Conservation (phyloP, 1,139 yeast genomes). For the Pichia sp. region DNA sequence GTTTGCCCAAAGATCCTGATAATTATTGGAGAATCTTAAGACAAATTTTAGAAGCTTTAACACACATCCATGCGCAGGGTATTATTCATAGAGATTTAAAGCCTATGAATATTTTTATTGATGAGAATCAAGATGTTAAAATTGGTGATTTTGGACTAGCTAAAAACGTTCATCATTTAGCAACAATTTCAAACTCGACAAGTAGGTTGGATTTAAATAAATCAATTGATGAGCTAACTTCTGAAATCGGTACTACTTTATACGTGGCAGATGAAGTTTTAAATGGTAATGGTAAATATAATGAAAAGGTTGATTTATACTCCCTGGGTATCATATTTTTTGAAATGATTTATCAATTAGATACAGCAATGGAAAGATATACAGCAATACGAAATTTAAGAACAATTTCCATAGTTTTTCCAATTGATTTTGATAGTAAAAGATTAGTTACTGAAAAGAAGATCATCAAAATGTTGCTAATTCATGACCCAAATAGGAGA, state of each 20-base stretch:
- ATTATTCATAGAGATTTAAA: constrained; percentile 93
- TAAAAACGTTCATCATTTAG: constrained; percentile 57
- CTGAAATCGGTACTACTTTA: constrained; percentile 87
- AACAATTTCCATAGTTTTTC: constrained; percentile 53
- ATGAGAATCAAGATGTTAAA: constrained; percentile 78
- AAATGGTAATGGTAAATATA: constrained; percentile 60
- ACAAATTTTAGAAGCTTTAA: constrained; percentile 84
- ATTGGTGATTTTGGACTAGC: constrained; percentile 98
- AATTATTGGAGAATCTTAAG: constrained; percentile 88
- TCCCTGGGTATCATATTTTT: constrained; percentile 90
- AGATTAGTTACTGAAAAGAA: constrained; percentile 53
- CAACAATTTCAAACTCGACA: constrained; percentile 15
- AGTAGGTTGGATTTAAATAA: constrained; percentile 21
- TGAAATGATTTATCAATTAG: constrained; percentile 81
- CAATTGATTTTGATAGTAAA: constrained; percentile 49
- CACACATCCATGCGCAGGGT: constrained; percentile 89
- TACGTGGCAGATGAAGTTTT: constrained; percentile 90
- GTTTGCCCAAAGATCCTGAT: constrained; percentile 61
- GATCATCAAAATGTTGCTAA: constrained; percentile 57
- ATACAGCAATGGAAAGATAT: constrained; percentile 91
- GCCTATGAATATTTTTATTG: constrained; percentile 94
- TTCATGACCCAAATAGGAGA: constrained; percentile 70
- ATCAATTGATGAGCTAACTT: constrained; percentile 69
- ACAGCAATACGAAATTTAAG: constrained; percentile 60
- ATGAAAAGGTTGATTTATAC: constrained; percentile 92